Evolutionary conservation across 306 rosid genomes (phyloP).

Genomic region (Corylus heterophylla): DNA sequence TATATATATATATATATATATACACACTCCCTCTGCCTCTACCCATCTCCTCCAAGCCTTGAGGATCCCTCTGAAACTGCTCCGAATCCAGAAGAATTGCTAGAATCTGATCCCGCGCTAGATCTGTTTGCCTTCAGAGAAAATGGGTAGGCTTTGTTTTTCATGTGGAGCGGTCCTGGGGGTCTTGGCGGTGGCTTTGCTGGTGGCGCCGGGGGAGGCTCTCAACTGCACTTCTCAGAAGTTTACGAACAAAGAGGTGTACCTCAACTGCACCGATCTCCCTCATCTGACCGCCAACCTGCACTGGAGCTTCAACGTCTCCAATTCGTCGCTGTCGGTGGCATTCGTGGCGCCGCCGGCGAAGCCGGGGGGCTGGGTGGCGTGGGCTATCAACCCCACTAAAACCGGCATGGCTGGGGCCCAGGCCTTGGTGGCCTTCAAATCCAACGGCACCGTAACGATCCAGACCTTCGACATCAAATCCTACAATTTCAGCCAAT

Average conservation of each 20-base stretch:
- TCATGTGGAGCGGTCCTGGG: conserved; percentile 4
- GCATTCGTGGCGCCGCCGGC: conserved; percentile 53
- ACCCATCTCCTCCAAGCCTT: neutral
- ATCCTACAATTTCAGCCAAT: neutral
- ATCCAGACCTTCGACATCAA: conserved; percentile 43
- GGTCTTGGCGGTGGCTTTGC: conserved; percentile 10
- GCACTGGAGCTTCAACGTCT: conserved; percentile 52
- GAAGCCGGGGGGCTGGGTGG: conserved; percentile 48
- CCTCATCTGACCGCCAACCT: conserved; percentile 45
- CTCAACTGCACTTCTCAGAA: conserved; percentile 44
- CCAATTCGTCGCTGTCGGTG: conserved; percentile 61
- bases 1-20: neutral
- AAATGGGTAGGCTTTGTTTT: conserved; percentile 28
- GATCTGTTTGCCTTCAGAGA: too few relatives aligned
- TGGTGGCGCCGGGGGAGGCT: conserved; percentile 37
- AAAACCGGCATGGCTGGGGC: conserved; percentile 55
- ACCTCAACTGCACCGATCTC: conserved; percentile 58
- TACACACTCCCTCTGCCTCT: too few relatives aligned
- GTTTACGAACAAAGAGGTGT: conserved; percentile 35
- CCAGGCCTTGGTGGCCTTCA: conserved; percentile 54
- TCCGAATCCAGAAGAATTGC: too few relatives aligned
- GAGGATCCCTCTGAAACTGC: neutral
- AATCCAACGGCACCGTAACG: neutral
- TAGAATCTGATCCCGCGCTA: too few relatives aligned
- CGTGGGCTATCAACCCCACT: conserved; percentile 76